These are phyloP conservation scores for Saccharomycopsis lassenensis DNA, from an alignment of 805 yeast species.

Conservation along the genomic window DNA sequence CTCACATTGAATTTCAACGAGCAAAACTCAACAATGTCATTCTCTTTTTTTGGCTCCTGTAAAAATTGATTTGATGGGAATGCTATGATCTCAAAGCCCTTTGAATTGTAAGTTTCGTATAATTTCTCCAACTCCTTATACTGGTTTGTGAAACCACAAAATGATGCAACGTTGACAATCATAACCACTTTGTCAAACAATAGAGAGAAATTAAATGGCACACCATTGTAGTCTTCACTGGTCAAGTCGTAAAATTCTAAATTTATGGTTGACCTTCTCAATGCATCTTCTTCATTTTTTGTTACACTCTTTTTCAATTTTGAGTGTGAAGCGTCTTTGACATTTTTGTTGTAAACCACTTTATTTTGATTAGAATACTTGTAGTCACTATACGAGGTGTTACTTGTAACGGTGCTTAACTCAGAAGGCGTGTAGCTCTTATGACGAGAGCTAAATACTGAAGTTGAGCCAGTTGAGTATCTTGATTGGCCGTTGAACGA, in stretches of 20 bases:
- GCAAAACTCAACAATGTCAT: slow-evolving; percentile 64
- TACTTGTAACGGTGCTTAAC: neutral
- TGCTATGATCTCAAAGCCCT: slow-evolving; percentile 53
- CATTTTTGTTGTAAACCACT: slow-evolving; percentile 1
- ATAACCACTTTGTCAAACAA: slow-evolving; percentile 37
- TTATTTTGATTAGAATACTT: neutral
- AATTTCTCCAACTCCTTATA: slow-evolving; percentile 53
- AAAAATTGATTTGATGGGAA: slow-evolving; percentile 82
- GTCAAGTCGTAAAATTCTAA: slow-evolving; percentile 30
- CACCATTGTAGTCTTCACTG: slow-evolving; percentile 30
- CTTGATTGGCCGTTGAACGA: neutral
- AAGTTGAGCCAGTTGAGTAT: neutral
- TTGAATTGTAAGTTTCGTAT: slow-evolving; percentile 44
- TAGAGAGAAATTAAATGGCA: slow-evolving; percentile 28
- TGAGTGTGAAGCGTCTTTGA: neutral
- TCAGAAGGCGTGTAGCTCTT: slow-evolving; percentile 1
- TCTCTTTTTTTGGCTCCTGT: slow-evolving; percentile 15
- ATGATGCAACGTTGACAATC: slow-evolving; percentile 35
- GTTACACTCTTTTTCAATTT: too few species aligned
- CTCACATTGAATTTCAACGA: slow-evolving; percentile 60
- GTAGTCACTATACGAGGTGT: too few species aligned
- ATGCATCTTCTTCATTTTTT: slow-evolving; percentile 2
- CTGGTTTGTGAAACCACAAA: slow-evolving; percentile 51
- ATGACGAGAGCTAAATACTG: neutral
- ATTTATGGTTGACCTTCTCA: slow-evolving; percentile 10